These are phyloP conservation scores for Apiospora saccharicola DNA, from an alignment of 2,329 filamentous ascomycete genomes.

Conservation along the genomic window DNA sequence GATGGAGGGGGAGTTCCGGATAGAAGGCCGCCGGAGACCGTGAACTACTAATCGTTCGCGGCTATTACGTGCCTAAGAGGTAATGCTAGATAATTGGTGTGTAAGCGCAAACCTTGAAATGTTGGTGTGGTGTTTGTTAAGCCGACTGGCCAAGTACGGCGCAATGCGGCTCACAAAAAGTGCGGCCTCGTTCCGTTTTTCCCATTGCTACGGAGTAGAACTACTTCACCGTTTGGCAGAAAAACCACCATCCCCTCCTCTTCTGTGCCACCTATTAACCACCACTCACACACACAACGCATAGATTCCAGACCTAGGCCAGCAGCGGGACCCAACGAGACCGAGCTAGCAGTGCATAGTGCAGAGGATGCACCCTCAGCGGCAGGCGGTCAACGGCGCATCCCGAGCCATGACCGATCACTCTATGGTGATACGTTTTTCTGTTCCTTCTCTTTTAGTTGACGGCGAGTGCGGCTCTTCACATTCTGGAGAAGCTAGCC, in stretches of 20 bases:
- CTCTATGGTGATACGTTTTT: constrained; percentile 16
- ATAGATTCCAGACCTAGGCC: neutral
- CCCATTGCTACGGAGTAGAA: neutral
- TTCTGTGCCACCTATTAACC: too few relatives aligned
- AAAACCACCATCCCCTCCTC: neutral
- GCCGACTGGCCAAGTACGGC: neutral
- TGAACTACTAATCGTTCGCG: neutral
- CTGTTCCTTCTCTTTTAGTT: neutral
- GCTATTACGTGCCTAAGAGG: constrained; percentile 4
- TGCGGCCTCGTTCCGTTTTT: constrained; percentile 18
- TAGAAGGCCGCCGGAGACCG: neutral
- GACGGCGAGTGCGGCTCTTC: neutral
- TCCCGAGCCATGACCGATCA: constrained; percentile 7
- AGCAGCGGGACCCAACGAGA: neutral
- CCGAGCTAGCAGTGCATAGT: constrained; percentile 6
- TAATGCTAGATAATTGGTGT: neutral
- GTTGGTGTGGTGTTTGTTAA: neutral
- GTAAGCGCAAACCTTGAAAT: neutral
- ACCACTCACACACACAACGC: neutral
- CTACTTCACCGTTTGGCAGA: neutral
- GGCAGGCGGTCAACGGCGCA: constrained; percentile 14
- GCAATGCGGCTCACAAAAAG: neutral
- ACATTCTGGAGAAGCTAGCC: neutral
- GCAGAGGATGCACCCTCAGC: constrained; percentile 1
- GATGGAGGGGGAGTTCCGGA: neutral